A percentile compares a stretch with the other conserved stretches of the same genome.
Evolutionary conservation across 1,284 basidiomycete genomes (phyloP).

Genomic region (Ceratobasidium papillatum): DNA sequence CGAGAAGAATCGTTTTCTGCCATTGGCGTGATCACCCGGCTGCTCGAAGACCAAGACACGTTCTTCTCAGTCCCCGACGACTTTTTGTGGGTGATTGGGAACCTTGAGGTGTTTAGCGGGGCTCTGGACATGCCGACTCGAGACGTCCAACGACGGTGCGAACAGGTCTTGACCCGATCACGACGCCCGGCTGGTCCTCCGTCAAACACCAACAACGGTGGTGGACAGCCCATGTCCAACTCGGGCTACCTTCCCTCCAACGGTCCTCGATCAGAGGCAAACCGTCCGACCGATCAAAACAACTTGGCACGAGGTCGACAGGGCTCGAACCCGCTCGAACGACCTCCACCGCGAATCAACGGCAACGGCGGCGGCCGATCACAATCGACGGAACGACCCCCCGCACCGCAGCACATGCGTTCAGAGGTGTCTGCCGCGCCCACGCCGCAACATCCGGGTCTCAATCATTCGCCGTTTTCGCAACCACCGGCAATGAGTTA

Average conservation of each 20-base stretch:
- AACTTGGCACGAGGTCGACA: conserved; percentile 14
- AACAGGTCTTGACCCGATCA: conserved; percentile 67
- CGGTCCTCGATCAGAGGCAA: conserved; percentile 24
- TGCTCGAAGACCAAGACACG: conserved; percentile 95
- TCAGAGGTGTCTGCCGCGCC: conserved; percentile 18
- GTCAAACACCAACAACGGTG: background rate
- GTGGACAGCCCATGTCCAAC: background rate
- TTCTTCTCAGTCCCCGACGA: conserved; percentile 90
- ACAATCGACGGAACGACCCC: conserved; percentile 25
- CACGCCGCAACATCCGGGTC: conserved; percentile 8
- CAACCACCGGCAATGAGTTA: conserved; percentile 2
- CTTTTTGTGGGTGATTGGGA: conserved; percentile 80
- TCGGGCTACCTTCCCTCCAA: conserved; percentile 18
- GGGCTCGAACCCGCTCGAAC: conserved; percentile 34
- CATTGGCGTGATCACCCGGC: conserved; percentile 82
- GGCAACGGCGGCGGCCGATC: conserved; percentile 23
- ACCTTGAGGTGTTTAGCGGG: conserved; percentile 86
- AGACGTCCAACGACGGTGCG: conserved; percentile 90
- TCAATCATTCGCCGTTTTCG: conserved; percentile 14
- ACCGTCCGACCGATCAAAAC: conserved; percentile 17
- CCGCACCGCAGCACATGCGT: conserved; percentile 21
- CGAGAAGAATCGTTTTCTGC: conserved; percentile 94
- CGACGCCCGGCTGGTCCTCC: conserved; percentile 7
- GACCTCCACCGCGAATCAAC: conserved; percentile 37
- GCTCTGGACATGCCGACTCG: conserved; percentile 85